Conservation (phyloP, 257 asterid genomes). For the Agastache rugosa region DNA sequence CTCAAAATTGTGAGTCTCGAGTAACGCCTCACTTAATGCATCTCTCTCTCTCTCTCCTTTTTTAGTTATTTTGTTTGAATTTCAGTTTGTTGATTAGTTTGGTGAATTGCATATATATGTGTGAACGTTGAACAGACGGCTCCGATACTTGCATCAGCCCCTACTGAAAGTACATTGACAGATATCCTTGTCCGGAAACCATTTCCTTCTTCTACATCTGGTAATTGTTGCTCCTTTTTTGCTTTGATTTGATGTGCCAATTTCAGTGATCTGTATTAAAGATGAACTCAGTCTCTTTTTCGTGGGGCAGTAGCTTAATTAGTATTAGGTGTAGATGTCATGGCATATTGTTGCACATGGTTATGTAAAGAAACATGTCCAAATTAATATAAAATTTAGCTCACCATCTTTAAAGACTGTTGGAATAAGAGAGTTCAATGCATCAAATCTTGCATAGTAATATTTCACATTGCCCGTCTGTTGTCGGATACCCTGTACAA, state of each 20-base stretch:
- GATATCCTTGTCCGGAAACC: slow-evolving; percentile 82
- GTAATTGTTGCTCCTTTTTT: slow-evolving; percentile 42
- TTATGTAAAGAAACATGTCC: slow-evolving; percentile 2
- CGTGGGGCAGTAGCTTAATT: background rate
- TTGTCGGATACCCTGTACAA: background rate
- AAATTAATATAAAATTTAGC: background rate
- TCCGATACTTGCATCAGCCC: slow-evolving; percentile 79
- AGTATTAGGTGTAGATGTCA: slow-evolving; percentile 14
- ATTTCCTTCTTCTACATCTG: slow-evolving; percentile 64
- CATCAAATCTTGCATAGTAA: background rate
- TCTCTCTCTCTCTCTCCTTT: background rate
- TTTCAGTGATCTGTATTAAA: background rate
- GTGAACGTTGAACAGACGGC: slow-evolving; percentile 57
- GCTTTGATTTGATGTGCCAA: slow-evolving; percentile 18
- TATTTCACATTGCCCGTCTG: background rate
- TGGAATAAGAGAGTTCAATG: slow-evolving; percentile 1
- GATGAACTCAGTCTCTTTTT: background rate
- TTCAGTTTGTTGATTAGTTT: background rate
- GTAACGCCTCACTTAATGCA: background rate
- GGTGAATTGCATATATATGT: slow-evolving; percentile 20
- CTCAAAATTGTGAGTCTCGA: slow-evolving; percentile 66
- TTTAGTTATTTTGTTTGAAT: background rate
- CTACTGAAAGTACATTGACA: slow-evolving; percentile 80
- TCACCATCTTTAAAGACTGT: background rate
- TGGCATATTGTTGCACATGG: slow-evolving; percentile 13